A percentile compares a stretch with the other conserved stretches of the same genome.
These are phyloP conservation scores for Epichloe gansuensis DNA, from an alignment of 2,329 filamentous ascomycete species.

Conservation along the genomic window DNA sequence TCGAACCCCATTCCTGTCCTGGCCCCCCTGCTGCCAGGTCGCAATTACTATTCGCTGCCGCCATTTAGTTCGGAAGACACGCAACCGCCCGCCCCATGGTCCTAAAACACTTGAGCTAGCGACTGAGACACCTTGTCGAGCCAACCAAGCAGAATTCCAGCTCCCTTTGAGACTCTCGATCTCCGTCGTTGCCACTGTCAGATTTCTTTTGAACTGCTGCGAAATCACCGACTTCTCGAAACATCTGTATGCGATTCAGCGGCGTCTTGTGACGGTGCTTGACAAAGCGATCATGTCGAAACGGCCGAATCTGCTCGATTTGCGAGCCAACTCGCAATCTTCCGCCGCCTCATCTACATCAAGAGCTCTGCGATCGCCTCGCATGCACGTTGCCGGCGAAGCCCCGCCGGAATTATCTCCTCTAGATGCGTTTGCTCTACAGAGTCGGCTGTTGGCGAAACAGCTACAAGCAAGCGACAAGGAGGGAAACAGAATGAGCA, in stretches of 20 bases:
- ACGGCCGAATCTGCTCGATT: slow-evolving; percentile 46
- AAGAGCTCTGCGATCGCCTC: slow-evolving; percentile 55
- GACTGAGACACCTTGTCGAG: slow-evolving; percentile 10
- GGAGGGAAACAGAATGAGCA: slow-evolving; percentile 67
- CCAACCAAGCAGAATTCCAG: slow-evolving; percentile 6
- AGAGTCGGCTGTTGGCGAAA: slow-evolving; percentile 75
- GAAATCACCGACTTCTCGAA: neutral
- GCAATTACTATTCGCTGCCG: neutral
- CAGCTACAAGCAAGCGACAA: slow-evolving; percentile 71
- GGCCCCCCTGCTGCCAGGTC: neutral
- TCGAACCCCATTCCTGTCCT: neutral
- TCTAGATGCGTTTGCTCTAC: slow-evolving; percentile 85
- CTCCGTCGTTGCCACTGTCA: neutral
- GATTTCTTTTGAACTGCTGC: neutral
- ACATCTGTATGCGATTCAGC: slow-evolving; percentile 5
- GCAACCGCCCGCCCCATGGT: slow-evolving; percentile 4
- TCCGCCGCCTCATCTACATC: slow-evolving; percentile 32
- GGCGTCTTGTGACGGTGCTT: slow-evolving; percentile 6
- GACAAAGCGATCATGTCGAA: slow-evolving; percentile 30
- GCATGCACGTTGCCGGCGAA: slow-evolving; percentile 65
- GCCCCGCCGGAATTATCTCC: slow-evolving; percentile 84
- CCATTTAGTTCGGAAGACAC: slow-evolving; percentile 1
- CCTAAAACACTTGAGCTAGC: slow-evolving; percentile 11
- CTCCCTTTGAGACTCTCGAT: neutral
- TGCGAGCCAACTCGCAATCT: slow-evolving; percentile 43